These are phyloP conservation scores for Hypomontagnella submonticulosa DNA, from an alignment of 495 filamentous ascomycete genomes.

Conservation along the genomic window DNA sequence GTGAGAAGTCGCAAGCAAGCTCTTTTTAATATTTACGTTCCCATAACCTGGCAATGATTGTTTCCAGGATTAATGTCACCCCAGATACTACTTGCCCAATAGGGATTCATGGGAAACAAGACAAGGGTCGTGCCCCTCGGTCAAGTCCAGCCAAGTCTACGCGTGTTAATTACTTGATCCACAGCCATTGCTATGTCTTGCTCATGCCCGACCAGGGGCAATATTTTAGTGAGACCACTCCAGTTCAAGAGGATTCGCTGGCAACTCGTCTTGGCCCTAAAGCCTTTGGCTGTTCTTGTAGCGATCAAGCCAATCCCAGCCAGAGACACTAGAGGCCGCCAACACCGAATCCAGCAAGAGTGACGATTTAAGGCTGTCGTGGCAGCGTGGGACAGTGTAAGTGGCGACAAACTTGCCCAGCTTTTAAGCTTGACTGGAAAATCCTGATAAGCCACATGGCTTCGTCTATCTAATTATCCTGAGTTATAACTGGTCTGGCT, in stretches of 20 bases:
- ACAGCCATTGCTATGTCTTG: slow-evolving; percentile 19
- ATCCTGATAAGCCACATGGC: slow-evolving; percentile 3
- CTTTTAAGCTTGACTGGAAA: not conserved
- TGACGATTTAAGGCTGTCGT: not conserved
- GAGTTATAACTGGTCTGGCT: too few species aligned
- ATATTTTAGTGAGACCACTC: slow-evolving; percentile 7
- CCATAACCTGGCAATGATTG: slow-evolving; percentile 9
- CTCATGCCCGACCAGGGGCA: slow-evolving; percentile 5
- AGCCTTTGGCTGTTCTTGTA: not conserved
- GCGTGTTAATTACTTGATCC: slow-evolving; percentile 33
- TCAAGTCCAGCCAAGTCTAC: slow-evolving; percentile 13
- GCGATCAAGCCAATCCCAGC: slow-evolving; percentile 7
- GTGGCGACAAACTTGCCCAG: slow-evolving; percentile 5
- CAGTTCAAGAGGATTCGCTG: slow-evolving; percentile 17
- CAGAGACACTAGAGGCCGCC: slow-evolving; percentile 3
- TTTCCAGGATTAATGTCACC: slow-evolving; percentile 30
- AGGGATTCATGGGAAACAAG: slow-evolving; percentile 19
- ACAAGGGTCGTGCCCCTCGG: slow-evolving; percentile 21
- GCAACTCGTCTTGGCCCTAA: not conserved
- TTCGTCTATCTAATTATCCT: not conserved
- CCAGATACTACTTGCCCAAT: slow-evolving; percentile 45
- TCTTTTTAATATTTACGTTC: slow-evolving; percentile 29
- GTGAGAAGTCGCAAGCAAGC: slow-evolving; percentile 32
- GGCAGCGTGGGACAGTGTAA: not conserved
- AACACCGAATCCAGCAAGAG: slow-evolving; percentile 1